phyloP scores from a whole-genome alignment of 192 early-diverging fungal species.

The Gamsiella multidivaricata region DNA sequence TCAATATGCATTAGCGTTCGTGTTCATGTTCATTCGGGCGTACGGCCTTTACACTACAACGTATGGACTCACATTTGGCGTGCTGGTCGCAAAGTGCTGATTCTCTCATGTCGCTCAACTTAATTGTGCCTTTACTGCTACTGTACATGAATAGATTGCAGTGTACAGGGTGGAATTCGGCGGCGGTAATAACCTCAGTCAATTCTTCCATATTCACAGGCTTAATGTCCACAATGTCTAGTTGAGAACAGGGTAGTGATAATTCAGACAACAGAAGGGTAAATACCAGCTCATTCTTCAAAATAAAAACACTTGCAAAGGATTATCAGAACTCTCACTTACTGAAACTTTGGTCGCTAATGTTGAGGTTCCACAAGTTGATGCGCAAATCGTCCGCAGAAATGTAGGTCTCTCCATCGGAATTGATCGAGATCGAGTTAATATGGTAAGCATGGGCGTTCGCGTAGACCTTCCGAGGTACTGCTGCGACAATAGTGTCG shows the following conservation, averaged over 20 bases:
- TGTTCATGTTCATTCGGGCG: too few relatives aligned
- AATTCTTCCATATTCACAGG: slow-evolving; percentile 99
- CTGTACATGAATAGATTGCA: slow-evolving; percentile 99
- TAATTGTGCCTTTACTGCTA: slow-evolving; percentile 98
- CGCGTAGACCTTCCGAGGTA: slow-evolving; percentile 95
- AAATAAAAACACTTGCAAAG: background rate
- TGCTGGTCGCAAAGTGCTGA: slow-evolving; percentile 95
- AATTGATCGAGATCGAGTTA: slow-evolving; percentile 99
- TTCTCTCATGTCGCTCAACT: slow-evolving; percentile 95
- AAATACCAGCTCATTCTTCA: too few relatives aligned
- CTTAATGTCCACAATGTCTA: slow-evolving; percentile 99
- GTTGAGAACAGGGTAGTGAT: background rate
- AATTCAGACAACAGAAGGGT: background rate
- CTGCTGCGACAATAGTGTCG: slow-evolving; percentile 96
- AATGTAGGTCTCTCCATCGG: slow-evolving; percentile 97
- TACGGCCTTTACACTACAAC: too few relatives aligned
- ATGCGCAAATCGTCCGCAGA: slow-evolving; percentile 98
- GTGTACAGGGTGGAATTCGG: slow-evolving; percentile 95
- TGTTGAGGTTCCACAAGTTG: slow-evolving; percentile 98
- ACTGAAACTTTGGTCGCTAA: slow-evolving; percentile 98
- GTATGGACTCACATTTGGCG: slow-evolving; percentile 78
- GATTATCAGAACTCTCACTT: slow-evolving; percentile 14
- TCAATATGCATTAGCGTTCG: too few relatives aligned
- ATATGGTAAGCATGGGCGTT: slow-evolving; percentile 98
- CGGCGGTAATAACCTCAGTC: slow-evolving; percentile 98